Evolutionary conservation across 495 filamentous ascomycete species (phyloP).

Genomic region (Penicillium samsonianum): DNA sequence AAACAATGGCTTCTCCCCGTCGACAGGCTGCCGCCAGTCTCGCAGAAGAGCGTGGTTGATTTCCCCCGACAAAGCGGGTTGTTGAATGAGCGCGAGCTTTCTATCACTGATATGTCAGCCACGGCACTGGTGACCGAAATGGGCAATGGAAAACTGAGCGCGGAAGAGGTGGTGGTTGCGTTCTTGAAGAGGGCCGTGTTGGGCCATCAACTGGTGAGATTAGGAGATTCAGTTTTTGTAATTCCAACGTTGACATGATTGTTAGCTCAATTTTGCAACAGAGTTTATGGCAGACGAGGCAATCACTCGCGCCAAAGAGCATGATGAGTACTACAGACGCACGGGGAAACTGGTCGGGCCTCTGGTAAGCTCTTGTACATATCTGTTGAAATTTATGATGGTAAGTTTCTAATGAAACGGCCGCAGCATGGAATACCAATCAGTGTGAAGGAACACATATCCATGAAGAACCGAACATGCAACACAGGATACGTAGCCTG

Average conservation of each 20-base stretch:
- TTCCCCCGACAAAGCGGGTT: slow-evolving; percentile 50
- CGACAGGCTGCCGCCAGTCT: slow-evolving; percentile 30
- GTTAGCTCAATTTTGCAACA: slow-evolving; percentile 60
- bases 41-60: slow-evolving; percentile 41
- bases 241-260: neutral
- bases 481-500: slow-evolving; percentile 46
- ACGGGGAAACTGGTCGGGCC: slow-evolving; percentile 43
- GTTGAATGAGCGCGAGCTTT: slow-evolving; percentile 52
- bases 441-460: slow-evolving; percentile 66
- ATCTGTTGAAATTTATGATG: neutral
- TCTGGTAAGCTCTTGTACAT: slow-evolving; percentile 26
- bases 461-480: slow-evolving; percentile 49
- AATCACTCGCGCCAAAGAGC: slow-evolving; percentile 55
- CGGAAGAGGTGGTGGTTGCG: slow-evolving; percentile 58
- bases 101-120: slow-evolving; percentile 59
- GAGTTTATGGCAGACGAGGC: slow-evolving; percentile 68
- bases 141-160: slow-evolving; percentile 46
- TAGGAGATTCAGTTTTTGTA: neutral
- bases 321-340: slow-evolving; percentile 52
- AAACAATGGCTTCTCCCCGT: slow-evolving; percentile 42
- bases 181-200: slow-evolving; percentile 64
- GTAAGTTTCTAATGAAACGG: slow-evolving; percentile 1
- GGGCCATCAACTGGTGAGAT: slow-evolving; percentile 57
- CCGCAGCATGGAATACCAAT: slow-evolving; percentile 68
- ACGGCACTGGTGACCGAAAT: slow-evolving; percentile 55